A percentile compares a stretch with the other conserved stretches of the same genome.
Conservation (phyloP, 768 basidiomycete genomes). For the Boletus barrowsii region DNA sequence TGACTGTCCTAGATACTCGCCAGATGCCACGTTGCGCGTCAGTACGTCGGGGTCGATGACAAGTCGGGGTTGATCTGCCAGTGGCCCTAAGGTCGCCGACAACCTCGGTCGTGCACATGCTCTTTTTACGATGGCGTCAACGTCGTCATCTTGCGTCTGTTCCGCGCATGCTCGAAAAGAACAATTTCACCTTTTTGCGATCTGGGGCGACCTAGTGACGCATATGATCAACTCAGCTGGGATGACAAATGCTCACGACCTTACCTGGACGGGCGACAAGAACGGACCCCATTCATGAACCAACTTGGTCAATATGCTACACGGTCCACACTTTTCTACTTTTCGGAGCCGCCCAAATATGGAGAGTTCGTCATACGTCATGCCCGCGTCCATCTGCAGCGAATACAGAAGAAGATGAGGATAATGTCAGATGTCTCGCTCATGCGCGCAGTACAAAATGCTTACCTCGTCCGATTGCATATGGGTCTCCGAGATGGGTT, state of each 20-base stretch:
- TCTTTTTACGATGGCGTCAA: no score
- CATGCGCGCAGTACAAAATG: no score
- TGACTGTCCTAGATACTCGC: no score
- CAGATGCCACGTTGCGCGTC: no score
- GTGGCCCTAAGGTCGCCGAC: no score
- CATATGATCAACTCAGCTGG: slow-evolving; percentile 39
- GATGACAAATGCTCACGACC: not conserved
- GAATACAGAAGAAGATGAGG: no score
- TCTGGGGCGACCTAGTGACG: no score
- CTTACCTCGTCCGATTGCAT: slow-evolving; percentile 91
- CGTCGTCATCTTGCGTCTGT: no score
- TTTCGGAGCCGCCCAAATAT: slow-evolving; percentile 92
- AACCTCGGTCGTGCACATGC: no score
- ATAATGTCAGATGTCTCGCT: not conserved
- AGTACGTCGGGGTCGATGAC: no score
- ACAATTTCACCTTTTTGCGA: slow-evolving; percentile 87
- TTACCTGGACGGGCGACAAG: slow-evolving; percentile 79
- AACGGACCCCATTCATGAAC: slow-evolving; percentile 89
- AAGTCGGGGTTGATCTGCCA: no score
- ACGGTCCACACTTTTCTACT: slow-evolving; percentile 96
- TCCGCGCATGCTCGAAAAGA: no score
- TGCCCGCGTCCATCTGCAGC: slow-evolving; percentile 96
- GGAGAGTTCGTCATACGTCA: slow-evolving; percentile 97
- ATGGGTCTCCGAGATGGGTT: slow-evolving; percentile 91
- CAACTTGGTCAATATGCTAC: slow-evolving; percentile 95